Conservation (phyloP, 2,329 filamentous ascomycete species). For the Cladosporium sp. region DNA sequence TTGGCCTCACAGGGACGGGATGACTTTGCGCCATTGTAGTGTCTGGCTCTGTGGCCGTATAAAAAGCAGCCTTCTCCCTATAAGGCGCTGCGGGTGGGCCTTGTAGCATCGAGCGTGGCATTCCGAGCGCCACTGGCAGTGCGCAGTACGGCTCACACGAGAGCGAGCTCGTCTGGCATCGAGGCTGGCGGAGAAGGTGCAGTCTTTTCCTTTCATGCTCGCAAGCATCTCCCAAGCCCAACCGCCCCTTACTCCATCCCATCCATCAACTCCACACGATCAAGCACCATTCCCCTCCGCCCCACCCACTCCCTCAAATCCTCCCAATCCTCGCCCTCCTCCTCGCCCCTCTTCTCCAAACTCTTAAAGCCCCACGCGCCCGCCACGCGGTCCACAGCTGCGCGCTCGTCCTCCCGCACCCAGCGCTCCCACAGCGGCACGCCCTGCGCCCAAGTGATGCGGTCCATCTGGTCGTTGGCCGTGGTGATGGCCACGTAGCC, state of each 20-base stretch:
- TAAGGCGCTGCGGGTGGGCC: too few relatives aligned
- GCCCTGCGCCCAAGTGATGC: constrained; percentile 85
- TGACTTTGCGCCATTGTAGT: too few relatives aligned
- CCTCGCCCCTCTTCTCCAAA: constrained; percentile 73
- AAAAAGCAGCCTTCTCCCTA: too few relatives aligned
- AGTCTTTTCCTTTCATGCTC: too few relatives aligned
- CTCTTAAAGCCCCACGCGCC: constrained; percentile 91
- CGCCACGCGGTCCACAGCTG: constrained; percentile 79
- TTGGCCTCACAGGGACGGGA: too few relatives aligned
- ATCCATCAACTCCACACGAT: constrained; percentile 84
- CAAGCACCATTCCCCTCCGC: constrained; percentile 81
- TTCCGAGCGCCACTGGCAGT: too few relatives aligned
- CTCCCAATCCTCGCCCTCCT: constrained; percentile 89
- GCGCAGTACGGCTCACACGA: too few relatives aligned
- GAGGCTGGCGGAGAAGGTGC: too few relatives aligned
- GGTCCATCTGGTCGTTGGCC: constrained; percentile 89
- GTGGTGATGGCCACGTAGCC: constrained; percentile 82
- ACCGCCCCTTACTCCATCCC: constrained; percentile 70
- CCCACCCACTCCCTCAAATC: constrained; percentile 77
- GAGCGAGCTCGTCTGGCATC: too few relatives aligned
- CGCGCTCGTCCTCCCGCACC: constrained; percentile 85
- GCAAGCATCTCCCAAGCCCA: too few relatives aligned
- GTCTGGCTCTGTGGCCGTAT: too few relatives aligned
- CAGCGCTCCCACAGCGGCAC: constrained; percentile 77
- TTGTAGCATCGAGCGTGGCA: too few relatives aligned